Base-by-base conservation (phyloP, 768 basidiomycete species). In the Pulveroboletus frians region DNA sequence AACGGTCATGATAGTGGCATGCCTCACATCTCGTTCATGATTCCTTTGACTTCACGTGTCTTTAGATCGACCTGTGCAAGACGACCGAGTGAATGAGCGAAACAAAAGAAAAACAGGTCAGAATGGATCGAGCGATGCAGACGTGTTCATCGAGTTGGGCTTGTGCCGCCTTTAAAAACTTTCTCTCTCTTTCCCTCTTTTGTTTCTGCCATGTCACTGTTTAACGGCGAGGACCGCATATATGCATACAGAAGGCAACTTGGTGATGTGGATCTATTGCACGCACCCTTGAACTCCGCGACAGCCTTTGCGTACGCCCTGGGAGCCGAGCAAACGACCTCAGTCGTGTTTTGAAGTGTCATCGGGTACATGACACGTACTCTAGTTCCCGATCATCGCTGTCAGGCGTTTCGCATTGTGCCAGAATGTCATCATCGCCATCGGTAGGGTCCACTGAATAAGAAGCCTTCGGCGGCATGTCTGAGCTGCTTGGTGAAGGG, bases 131-230 rank as follows among this genome's bases (percentile, higher is more conserved):
- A 15, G 14, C 14, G 14, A 32, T 5, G 45, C 54, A 43, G 10
- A 67, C 66, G n/a, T 55, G 60, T 47, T 53, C 27, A 23, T 69
- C 47, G n/a, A 67, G 55, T 39, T 69, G 57, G 20, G 57, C 53
- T 40, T 60, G 56, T 0, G 57, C 51, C 3, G 46, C 34, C 31
- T 54, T 62, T 20, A 67, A 5, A 26, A 65, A 54, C 47, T 41
- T 63, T 35, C 17, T 43, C 31, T 67, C 57, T 23, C 58, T 67
- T 42, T 59, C 59, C 32, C 21, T 53, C 23, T 55, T 58, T n/a
- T 69, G 63, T 52, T 60, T 67, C 41, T 67, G 58, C 67, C 67
- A 69, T 8, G 67, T 56, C 35, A 64, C 66, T 69, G 42, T 26
- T 9, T 6, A 11, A 17, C 1, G 3, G 31, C 18, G 30, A 5